Evolutionary conservation across 73 alveolate genomes (phyloP), one percentile per base, ranked within the genome.

Genomic region (Diophrys appendiculata): DNA sequence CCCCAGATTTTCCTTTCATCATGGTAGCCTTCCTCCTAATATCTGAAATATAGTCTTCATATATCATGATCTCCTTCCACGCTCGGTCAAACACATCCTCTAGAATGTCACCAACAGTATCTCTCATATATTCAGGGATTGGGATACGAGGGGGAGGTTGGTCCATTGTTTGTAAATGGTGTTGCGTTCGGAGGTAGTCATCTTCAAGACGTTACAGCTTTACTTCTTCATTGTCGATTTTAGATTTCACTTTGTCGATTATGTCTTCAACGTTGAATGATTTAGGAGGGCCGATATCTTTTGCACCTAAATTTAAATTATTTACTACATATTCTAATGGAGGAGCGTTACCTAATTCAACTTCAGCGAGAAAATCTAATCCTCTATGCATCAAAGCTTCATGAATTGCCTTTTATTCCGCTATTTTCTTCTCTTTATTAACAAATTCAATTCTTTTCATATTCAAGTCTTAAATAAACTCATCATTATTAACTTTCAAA

Each of bases 341-440:
- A 1, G 97, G 94, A n/a, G 94, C 97, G 65, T 82, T 87, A 18
- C 97, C 97, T 0, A 90, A 72, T 54, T 90, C 97, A 31, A 90
- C 65, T 65, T 90, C 92, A 25, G 94, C 33, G 34, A 87, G 77
- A 67, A 81, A 90, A 32, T 90, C 94, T 5, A 87, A 28, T 24
- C 96, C 96, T 72, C 92, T 76, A 56, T 78, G 69, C 83, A 78
- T 69, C 29, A 90, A 35, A 54, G 81, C 96, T 31, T 81, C 79
- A 67, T 90, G 90, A 31, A 90, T 24, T n/a, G 33, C 73, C 74
- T 79, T 90, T 76, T 82, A 80, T 80, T 90, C 92, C 31, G 55
- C 76, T 28, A 81, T 76, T 55, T 69, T 82, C 78, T 78, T 90
- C 75, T 82, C 89, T 25, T 87, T 88, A 5, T 76, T 90, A 68